A percentile compares a stretch with the other conserved stretches of the same genome.
phyloP scores from a whole-genome alignment of 768 basidiomycete species.

The Lenzites betulinus region DNA sequence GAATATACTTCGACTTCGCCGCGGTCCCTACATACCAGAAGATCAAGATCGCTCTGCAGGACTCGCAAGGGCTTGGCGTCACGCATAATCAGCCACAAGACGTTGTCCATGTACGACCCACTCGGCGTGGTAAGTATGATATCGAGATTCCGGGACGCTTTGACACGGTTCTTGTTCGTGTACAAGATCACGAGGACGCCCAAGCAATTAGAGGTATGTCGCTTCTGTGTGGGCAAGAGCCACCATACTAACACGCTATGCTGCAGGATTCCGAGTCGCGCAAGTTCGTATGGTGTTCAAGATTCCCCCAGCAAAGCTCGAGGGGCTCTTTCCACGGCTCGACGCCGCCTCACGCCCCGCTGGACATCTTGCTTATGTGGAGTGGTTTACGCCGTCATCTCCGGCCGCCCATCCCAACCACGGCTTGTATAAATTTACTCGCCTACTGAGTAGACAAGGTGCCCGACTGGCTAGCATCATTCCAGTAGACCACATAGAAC shows the following conservation, averaged over 20 bases:
- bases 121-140: neutral
- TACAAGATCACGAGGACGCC: neutral
- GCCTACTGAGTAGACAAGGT: neutral
- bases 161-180: neutral
- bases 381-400: conserved; percentile 29
- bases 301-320: conserved; percentile 16
- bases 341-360: neutral
- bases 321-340: conserved; percentile 1
- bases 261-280: conserved; percentile 28
- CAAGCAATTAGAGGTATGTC: neutral
- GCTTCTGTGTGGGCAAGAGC: neutral
- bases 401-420: neutral
- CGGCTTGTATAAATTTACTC: neutral
- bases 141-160: neutral
- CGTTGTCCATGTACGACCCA: neutral
- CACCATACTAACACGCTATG: conserved; percentile 12
- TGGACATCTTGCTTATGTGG: conserved; percentile 33
- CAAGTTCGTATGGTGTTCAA: conserved; percentile 33
- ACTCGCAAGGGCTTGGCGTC: neutral
- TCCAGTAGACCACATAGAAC: conserved; percentile 23
- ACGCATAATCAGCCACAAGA: neutral
- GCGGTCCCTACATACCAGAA: neutral
- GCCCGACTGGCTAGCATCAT: conserved; percentile 26
- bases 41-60: neutral
- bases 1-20: neutral